A percentile compares a stretch with the other conserved stretches of the same genome.
Evolutionary conservation across 768 basidiomycete genomes (phyloP).

Genomic region (Boletus rufocinnamomeus): DNA sequence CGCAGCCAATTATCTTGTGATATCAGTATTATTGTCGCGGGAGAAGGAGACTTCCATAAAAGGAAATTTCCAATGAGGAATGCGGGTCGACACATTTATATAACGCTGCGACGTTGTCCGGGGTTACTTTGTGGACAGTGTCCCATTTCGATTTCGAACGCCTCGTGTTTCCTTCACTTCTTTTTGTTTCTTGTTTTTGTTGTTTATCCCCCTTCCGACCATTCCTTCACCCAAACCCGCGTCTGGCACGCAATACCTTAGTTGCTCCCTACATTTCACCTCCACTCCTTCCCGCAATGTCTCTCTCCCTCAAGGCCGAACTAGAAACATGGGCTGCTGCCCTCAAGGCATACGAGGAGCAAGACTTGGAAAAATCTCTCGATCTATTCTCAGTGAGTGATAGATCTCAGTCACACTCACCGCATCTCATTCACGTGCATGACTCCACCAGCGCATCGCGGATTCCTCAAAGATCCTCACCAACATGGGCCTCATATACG

Average conservation of each 20-base stretch:
- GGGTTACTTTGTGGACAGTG: slow-evolving; percentile 20
- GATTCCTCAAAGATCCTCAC: slow-evolving; percentile 89
- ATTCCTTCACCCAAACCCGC: slow-evolving; percentile 20
- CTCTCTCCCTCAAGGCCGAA: slow-evolving; percentile 63
- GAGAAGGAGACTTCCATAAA: slow-evolving; percentile 2
- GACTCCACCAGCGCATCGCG: slow-evolving; percentile 59
- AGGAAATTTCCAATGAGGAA: background rate
- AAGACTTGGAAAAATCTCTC: slow-evolving; percentile 76
- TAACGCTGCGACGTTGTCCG: background rate
- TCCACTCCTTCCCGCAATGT: slow-evolving; percentile 21
- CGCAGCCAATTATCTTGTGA: no score
- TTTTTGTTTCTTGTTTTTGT: background rate
- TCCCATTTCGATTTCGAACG: slow-evolving; percentile 16
- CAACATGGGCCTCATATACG: slow-evolving; percentile 92
- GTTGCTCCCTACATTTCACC: background rate
- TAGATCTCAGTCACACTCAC: background rate
- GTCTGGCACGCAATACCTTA: slow-evolving; percentile 29
- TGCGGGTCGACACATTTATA: background rate
- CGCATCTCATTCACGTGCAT: background rate
- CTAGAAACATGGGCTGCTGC: slow-evolving; percentile 88
- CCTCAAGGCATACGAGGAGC: slow-evolving; percentile 83
- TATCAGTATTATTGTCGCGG: no score
- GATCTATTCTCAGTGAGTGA: slow-evolving; percentile 69
- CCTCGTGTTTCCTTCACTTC: background rate
- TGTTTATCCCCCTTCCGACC: slow-evolving; percentile 6